Evolutionary conservation across 2,329 filamentous ascomycete genomes (phyloP).

Genomic region (Exophiala alcalophila): DNA sequence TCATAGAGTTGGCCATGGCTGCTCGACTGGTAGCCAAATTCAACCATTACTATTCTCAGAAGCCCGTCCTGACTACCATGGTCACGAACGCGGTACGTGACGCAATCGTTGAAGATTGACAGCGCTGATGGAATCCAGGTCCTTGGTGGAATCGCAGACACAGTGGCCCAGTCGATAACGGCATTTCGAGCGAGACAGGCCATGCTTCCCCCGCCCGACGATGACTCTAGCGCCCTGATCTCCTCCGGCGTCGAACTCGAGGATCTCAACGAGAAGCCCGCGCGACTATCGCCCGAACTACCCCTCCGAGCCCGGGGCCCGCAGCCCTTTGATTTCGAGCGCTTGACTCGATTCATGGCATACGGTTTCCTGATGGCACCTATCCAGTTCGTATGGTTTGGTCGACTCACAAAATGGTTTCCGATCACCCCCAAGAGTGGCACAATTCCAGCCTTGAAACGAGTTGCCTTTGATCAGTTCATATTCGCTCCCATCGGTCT

Average conservation of each 20-base stretch:
- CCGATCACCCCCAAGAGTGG: slow-evolving; percentile 76
- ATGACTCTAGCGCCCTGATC: slow-evolving; percentile 54
- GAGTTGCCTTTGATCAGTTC: slow-evolving; percentile 88
- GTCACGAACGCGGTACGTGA: slow-evolving; percentile 82
- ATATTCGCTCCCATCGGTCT: slow-evolving; percentile 89
- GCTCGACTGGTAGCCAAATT: slow-evolving; percentile 81
- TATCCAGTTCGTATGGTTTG: slow-evolving; percentile 93
- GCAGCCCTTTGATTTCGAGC: slow-evolving; percentile 91
- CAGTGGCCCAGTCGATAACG: slow-evolving; percentile 89
- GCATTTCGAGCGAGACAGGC: slow-evolving; percentile 64
- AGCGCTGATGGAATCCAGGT: slow-evolving; percentile 16
- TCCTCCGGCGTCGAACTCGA: slow-evolving; percentile 75
- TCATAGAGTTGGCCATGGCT: slow-evolving; percentile 84
- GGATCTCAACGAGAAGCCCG: slow-evolving; percentile 78
- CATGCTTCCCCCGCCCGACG: slow-evolving; percentile 46
- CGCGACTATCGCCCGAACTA: slow-evolving; percentile 63
- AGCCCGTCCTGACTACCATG: slow-evolving; percentile 97
- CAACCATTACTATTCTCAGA: slow-evolving; percentile 89
- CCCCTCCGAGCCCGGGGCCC: slow-evolving; percentile 62
- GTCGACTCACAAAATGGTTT: slow-evolving; percentile 75
- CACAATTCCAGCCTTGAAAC: slow-evolving; percentile 76
- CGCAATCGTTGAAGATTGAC: not conserved
- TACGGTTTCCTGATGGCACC: slow-evolving; percentile 97
- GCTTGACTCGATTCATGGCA: slow-evolving; percentile 90
- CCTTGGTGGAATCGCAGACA: slow-evolving; percentile 69